Percentiles rank a stretch among this genome's conserved stretches.
Evolutionary conservation across 129 eudicot genomes (phyloP).

Genomic region (Artemisia annua): DNA sequence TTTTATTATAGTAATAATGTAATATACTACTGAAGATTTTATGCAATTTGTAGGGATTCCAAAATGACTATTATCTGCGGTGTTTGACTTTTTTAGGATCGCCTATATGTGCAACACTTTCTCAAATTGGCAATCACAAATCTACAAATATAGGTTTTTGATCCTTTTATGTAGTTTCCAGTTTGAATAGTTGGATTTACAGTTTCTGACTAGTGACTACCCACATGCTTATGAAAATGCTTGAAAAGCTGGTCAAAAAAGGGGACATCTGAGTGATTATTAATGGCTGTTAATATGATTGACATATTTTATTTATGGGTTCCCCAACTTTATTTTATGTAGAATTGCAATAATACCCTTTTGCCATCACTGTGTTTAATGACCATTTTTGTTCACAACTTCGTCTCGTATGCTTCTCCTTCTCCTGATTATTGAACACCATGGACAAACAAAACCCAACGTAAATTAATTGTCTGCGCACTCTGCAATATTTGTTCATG

Average conservation of each 20-base stretch:
- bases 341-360: conserved; percentile 10
- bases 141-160: conserved; percentile 16
- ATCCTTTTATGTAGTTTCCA: neutral
- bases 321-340: neutral
- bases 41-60: neutral
- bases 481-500: no score
- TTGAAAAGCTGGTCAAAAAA: neutral
- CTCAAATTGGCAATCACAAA: conserved; percentile 13
- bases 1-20: neutral
- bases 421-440: no score
- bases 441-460: no score
- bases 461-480: no score
- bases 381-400: no score
- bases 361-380: no score
- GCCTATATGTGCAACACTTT: conserved; percentile 7
- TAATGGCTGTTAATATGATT: neutral
- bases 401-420: no score
- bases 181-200: neutral
- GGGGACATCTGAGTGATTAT: neutral
- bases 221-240: conserved; percentile 3
- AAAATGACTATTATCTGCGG: conserved; percentile 8
- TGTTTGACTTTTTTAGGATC: conserved; percentile 8
- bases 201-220: conserved; percentile 15
- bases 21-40: neutral
- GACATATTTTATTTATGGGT: conserved; percentile 4